phyloP scores from a whole-genome alignment of 495 filamentous ascomycete genomes.

The Hyaloscypha bicolor region DNA sequence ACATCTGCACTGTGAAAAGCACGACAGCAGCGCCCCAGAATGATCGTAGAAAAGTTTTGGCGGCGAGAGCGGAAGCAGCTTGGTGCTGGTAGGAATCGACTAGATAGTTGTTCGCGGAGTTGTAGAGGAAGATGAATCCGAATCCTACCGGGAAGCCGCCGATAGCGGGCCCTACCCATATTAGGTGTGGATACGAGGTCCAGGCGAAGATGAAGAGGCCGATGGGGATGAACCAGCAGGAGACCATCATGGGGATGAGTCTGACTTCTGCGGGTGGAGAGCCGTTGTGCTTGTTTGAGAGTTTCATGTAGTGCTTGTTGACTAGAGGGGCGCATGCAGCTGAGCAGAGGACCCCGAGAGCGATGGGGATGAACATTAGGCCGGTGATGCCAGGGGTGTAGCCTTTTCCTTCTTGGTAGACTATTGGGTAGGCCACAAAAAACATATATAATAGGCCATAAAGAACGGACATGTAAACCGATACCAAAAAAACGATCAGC shows the following conservation, averaged over 20 bases:
- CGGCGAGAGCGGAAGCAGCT: slow-evolving; percentile 83
- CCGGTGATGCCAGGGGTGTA: slow-evolving; percentile 72
- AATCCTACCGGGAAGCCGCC: slow-evolving; percentile 80
- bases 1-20: slow-evolving; percentile 84
- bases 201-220: slow-evolving; percentile 77
- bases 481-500: slow-evolving; percentile 76
- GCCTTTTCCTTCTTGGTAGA: slow-evolving; percentile 75
- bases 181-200: slow-evolving; percentile 66
- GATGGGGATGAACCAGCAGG: slow-evolving; percentile 65
- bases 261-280: slow-evolving; percentile 74
- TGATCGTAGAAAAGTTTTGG: slow-evolving; percentile 77
- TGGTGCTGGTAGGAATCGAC: slow-evolving; percentile 85
- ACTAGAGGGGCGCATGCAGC: slow-evolving; percentile 69
- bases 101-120: slow-evolving; percentile 79
- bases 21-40: slow-evolving; percentile 79
- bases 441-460: slow-evolving; percentile 64
- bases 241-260: slow-evolving; percentile 82
- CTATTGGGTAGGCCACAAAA: slow-evolving; percentile 75
- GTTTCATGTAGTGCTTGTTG: slow-evolving; percentile 74
- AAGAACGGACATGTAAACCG: slow-evolving; percentile 59
- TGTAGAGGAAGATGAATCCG: slow-evolving; percentile 86
- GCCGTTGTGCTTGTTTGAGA: slow-evolving; percentile 60
- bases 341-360: slow-evolving; percentile 65
- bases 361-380: slow-evolving; percentile 79
- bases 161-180: slow-evolving; percentile 71